phyloP scores from a whole-genome alignment of 768 basidiomycete species.

The Hortiboletus flavorubellus region DNA sequence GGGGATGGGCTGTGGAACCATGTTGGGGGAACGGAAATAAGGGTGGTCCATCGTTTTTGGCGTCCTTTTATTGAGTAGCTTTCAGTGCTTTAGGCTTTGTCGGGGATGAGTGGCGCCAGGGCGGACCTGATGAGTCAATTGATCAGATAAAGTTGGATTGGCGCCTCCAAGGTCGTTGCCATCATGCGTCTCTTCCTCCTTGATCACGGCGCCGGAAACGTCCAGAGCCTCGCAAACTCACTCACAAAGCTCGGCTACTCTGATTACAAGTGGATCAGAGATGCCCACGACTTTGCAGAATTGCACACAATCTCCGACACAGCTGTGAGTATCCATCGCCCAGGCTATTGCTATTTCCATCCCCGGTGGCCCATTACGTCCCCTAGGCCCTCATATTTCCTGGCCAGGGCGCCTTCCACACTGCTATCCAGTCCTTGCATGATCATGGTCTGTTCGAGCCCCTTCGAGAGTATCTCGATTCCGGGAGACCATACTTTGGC shows the following conservation, averaged over 20 bases:
- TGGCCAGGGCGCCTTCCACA: constrained; percentile 91
- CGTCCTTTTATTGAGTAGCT: constrained; percentile 7
- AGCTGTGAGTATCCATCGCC: constrained; percentile 60
- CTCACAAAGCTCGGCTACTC: constrained; percentile 77
- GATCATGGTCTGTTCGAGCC: constrained; percentile 75
- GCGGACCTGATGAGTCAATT: not conserved
- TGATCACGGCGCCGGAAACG: constrained; percentile 96
- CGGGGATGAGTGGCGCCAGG: not conserved
- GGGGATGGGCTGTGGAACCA: constrained; percentile 46
- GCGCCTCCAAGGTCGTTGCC: not conserved
- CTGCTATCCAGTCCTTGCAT: constrained; percentile 75
- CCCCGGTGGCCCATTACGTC: constrained; percentile 8
- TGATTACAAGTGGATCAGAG: constrained; percentile 81
- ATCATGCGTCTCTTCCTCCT: constrained; percentile 76
- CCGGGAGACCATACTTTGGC: constrained; percentile 92
- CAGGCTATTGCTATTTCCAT: not conserved
- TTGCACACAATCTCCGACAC: constrained; percentile 13
- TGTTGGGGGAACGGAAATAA: constrained; percentile 27
- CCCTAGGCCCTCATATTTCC: constrained; percentile 90
- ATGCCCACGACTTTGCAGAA: constrained; percentile 75
- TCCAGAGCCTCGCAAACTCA: constrained; percentile 91
- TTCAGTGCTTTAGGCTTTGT: no score
- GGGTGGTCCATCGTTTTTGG: constrained; percentile 10
- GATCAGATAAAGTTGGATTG: not conserved
- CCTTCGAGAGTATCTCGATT: constrained; percentile 74